Conservation (phyloP, 2,329 filamentous ascomycete genomes). For the Colletotrichum horii region DNA sequence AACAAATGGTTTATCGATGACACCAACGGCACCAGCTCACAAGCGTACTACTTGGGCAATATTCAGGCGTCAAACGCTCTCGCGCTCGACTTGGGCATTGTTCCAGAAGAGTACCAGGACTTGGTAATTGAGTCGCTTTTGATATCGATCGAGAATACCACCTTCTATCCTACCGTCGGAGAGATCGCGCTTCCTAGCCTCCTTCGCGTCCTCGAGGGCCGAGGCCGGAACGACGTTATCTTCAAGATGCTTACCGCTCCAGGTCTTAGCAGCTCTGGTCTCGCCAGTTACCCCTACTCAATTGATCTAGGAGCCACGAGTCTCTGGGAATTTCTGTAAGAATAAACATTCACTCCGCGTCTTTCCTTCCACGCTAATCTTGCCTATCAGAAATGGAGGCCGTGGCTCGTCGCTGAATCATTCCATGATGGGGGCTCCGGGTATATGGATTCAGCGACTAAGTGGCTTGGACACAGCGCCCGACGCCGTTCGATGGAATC, state of each 20-base stretch:
- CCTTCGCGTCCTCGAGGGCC: neutral
- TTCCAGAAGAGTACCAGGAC: neutral
- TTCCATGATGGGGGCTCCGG: constrained; percentile 18
- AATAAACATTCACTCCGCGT: neutral
- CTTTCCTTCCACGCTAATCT: neutral
- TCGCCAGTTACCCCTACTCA: neutral
- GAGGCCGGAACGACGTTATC: neutral
- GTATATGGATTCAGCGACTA: constrained; percentile 10
- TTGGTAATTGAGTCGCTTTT: neutral
- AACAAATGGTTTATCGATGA: constrained; percentile 4
- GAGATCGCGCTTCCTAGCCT: constrained; percentile 18
- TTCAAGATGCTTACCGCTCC: constrained; percentile 5
- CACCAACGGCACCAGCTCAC: neutral
- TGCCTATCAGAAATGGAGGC: neutral
- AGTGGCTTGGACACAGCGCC: neutral
- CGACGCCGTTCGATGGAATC: neutral
- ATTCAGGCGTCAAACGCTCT: constrained; percentile 13
- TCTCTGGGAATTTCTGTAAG: neutral
- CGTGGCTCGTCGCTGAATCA: constrained; percentile 14
- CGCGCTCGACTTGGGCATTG: constrained; percentile 1
- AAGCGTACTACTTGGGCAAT: neutral
- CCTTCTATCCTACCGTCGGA: neutral
- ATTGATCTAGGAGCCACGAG: constrained; percentile 4
- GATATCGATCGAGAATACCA: neutral
- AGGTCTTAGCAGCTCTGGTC: neutral